These are phyloP conservation scores for Massospora cicadina DNA, from an alignment of 371 early-diverging fungal genomes.

Conservation along the genomic window DNA sequence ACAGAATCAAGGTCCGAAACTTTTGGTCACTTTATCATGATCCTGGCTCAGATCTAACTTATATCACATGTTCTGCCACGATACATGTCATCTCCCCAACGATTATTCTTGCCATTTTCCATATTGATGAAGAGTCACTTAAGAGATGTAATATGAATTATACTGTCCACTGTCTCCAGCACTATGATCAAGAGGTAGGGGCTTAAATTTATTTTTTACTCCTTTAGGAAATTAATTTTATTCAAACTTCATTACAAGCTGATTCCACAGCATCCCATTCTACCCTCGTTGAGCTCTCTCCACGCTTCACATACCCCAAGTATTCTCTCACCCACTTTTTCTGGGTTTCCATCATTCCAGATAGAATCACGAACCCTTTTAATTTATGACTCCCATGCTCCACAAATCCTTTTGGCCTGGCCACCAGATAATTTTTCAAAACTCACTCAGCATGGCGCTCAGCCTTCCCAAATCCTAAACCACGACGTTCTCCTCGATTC, in stretches of 20 bases:
- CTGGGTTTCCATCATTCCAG: background rate
- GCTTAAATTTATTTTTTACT: background rate
- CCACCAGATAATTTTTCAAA: constrained; percentile 5
- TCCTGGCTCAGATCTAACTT: background rate
- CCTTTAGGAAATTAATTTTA: constrained; percentile 4
- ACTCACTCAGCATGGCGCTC: background rate
- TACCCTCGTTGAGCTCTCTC: background rate
- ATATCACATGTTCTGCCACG: background rate
- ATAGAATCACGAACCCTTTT: background rate
- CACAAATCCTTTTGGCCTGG: constrained; percentile 3
- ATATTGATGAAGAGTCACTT: background rate
- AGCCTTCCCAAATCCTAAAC: background rate
- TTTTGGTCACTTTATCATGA: background rate
- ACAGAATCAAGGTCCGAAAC: background rate
- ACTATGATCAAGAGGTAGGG: constrained; percentile 3
- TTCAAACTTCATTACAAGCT: background rate
- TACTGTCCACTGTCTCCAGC: background rate
- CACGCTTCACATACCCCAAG: background rate
- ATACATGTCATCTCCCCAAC: constrained; percentile 1
- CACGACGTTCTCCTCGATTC: background rate
- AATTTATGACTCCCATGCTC: constrained; percentile 4
- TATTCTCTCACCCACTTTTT: background rate
- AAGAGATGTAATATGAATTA: background rate
- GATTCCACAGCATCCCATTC: background rate
- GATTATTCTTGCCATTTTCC: background rate